Percentiles rank a stretch among this genome's conserved stretches.
Evolutionary conservation across 1,284 basidiomycete genomes (phyloP).

Genomic region (Malassezia restricta): DNA sequence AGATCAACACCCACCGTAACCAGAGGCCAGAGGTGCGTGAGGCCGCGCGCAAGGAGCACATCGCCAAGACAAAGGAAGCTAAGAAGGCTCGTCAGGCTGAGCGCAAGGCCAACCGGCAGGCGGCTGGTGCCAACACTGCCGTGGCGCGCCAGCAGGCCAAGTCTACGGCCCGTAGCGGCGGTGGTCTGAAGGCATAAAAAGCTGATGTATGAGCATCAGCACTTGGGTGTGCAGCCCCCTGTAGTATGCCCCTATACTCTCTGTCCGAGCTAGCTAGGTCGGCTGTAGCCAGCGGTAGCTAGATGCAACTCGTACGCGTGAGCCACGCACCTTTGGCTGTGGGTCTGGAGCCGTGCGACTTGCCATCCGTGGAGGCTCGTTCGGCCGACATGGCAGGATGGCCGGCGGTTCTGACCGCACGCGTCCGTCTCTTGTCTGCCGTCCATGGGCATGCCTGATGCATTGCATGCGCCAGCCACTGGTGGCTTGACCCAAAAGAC

Average conservation of each 20-base stretch:
- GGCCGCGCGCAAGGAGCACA: slow-evolving; percentile 69
- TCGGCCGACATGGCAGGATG: too few relatives aligned
- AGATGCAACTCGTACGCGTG: not conserved
- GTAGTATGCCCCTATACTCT: slow-evolving; percentile 10
- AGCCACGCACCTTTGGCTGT: too few relatives aligned
- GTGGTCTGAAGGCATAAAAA: slow-evolving; percentile 23
- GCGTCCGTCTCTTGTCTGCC: not conserved
- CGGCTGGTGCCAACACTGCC: slow-evolving; percentile 50
- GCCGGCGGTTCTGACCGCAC: too few relatives aligned
- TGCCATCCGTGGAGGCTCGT: too few relatives aligned
- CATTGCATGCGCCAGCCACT: not conserved
- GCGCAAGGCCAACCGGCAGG: slow-evolving; percentile 48
- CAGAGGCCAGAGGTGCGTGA: slow-evolving; percentile 67
- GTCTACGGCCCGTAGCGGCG: slow-evolving; percentile 51
- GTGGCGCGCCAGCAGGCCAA: slow-evolving; percentile 93
- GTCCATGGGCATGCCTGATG: not conserved
- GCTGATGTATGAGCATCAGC: slow-evolving; percentile 2
- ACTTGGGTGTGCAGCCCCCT: slow-evolving; percentile 7
- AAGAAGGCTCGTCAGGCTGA: slow-evolving; percentile 57
- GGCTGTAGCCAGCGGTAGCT: not conserved
- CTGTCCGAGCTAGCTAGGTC: not conserved
- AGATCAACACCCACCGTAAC: slow-evolving; percentile 73
- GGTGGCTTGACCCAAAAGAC: not conserved
- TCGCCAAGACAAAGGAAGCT: slow-evolving; percentile 82
- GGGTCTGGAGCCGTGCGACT: too few relatives aligned